Evolutionary conservation across 768 basidiomycete species (phyloP).

Genomic region (Leccinum ochraceum): DNA sequence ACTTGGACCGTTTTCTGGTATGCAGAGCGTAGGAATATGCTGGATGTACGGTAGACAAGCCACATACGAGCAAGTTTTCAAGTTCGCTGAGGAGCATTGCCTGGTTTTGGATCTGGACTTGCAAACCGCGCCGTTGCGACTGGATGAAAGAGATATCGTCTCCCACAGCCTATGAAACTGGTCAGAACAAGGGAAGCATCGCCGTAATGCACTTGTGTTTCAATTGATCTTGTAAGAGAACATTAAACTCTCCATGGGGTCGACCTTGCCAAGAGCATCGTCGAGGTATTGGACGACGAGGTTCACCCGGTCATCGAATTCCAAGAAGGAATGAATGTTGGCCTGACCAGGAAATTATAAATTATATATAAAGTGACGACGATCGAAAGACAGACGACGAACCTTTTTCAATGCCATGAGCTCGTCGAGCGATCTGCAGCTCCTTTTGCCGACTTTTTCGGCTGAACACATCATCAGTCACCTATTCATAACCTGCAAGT

Average conservation of each 20-base stretch:
- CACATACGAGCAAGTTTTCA: slow-evolving; percentile 77
- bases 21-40: slow-evolving; percentile 1
- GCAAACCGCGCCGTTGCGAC: slow-evolving; percentile 92
- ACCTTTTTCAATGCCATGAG: slow-evolving; percentile 94
- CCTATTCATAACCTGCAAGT: slow-evolving; percentile 99
- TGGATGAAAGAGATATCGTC: slow-evolving; percentile 97
- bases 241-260: slow-evolving; percentile 85
- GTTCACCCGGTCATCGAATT: slow-evolving; percentile 89
- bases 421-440: slow-evolving; percentile 87
- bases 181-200: slow-evolving; percentile 15
- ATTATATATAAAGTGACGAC: background rate
- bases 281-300: slow-evolving; percentile 88
- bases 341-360: slow-evolving; percentile 46
- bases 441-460: slow-evolving; percentile 59
- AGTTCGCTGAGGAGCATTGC: slow-evolving; percentile 80
- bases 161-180: slow-evolving; percentile 70
- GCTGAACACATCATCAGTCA: slow-evolving; percentile 73
- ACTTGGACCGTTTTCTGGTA: slow-evolving; percentile 92
- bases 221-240: slow-evolving; percentile 96
- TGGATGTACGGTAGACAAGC: background rate
- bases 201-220: slow-evolving; percentile 58
- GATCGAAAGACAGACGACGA: slow-evolving; percentile 11
- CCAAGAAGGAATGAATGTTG: slow-evolving; percentile 95
- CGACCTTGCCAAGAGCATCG: slow-evolving; percentile 84
- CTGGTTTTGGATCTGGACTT: slow-evolving; percentile 98